Evolutionary conservation across 2,329 filamentous ascomycete genomes (phyloP).

Genomic region (Sphaerulina vaccinii): DNA sequence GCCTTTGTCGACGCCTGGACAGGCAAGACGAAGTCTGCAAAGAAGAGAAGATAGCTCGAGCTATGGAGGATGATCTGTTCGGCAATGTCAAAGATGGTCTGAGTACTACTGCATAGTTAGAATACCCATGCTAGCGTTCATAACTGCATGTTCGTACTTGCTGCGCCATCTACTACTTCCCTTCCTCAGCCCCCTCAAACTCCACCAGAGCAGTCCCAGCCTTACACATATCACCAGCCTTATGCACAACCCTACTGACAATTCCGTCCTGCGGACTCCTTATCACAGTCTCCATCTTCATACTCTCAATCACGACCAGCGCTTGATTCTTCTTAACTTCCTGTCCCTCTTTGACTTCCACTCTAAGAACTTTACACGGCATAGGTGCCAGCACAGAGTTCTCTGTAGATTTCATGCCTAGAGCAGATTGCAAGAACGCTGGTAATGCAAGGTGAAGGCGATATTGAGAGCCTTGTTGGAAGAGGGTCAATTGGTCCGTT

Average conservation of each 20-base stretch:
- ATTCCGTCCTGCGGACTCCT: constrained; percentile 50
- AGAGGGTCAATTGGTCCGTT: constrained; percentile 64
- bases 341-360: constrained; percentile 81
- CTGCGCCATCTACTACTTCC: background rate
- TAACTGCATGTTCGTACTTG: too few relatives aligned
- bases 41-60: constrained; percentile 8
- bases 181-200: constrained; percentile 37
- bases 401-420: constrained; percentile 75
- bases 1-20: constrained; percentile 74
- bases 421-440: constrained; percentile 80
- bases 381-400: constrained; percentile 90
- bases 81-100: background rate
- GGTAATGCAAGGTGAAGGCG: constrained; percentile 59
- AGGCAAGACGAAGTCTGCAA: constrained; percentile 24
- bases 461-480: constrained; percentile 65
- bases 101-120: constrained; percentile 6
- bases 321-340: constrained; percentile 80
- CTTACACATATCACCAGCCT: constrained; percentile 47
- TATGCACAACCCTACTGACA: constrained; percentile 50
- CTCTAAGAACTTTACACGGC: constrained; percentile 93
- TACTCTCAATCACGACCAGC: constrained; percentile 67
- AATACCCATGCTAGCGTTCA: constrained; percentile 1
- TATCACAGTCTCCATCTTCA: constrained; percentile 60
- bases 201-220: constrained; percentile 49
- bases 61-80: background rate